Evolutionary conservation across 345 rosid genomes (phyloP).

Genomic region (Gossypium anomalum): DNA sequence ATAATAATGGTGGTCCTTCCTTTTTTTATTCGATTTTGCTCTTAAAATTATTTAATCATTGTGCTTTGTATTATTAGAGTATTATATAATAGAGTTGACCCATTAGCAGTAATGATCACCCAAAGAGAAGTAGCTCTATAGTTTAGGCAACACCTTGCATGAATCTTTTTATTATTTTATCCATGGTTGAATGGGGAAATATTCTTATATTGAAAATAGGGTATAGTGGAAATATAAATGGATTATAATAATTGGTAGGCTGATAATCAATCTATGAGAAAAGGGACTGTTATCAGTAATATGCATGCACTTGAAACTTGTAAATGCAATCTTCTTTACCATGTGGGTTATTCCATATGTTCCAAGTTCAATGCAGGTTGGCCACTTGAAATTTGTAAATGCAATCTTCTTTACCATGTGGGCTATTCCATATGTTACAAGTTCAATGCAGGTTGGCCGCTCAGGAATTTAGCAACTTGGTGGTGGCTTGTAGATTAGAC

Average conservation of each 20-base stretch:
- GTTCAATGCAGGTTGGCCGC: not conserved
- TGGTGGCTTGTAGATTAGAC: not conserved
- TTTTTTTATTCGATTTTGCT: not conserved
- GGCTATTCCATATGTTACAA: not conserved
- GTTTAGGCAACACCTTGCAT: not conserved
- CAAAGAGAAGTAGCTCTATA: not conserved
- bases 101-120: not conserved
- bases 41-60: not conserved
- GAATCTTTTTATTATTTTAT: not conserved
- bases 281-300: not conserved
- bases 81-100: not conserved
- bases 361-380: constrained; percentile 2
- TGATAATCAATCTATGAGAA: not conserved
- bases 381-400: not conserved
- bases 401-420: not conserved
- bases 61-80: not conserved
- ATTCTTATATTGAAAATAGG: not conserved
- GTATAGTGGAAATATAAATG: not conserved
- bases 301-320: not conserved
- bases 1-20: not conserved
- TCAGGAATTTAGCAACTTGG: not conserved
- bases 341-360: not conserved
- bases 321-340: not conserved
- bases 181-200: not conserved
- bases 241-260: not conserved